These are phyloP conservation scores for Solanum virginianum DNA, from an alignment of 257 asterid genomes.

Conservation along the genomic window DNA sequence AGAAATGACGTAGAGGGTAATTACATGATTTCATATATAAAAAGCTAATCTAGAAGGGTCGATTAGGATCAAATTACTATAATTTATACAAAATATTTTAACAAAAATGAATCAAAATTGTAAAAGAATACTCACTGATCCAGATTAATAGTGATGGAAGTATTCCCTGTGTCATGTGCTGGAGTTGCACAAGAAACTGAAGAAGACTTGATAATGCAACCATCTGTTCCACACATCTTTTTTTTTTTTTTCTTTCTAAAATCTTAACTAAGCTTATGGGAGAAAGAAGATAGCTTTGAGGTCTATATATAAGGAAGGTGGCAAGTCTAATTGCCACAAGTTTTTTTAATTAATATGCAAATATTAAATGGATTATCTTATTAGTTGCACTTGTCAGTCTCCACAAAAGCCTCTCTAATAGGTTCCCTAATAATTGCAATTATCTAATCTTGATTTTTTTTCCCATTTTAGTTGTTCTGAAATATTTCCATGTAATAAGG, in stretches of 20 bases:
- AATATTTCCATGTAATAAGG: no score
- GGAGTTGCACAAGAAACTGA: background rate
- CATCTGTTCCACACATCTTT: slow-evolving; percentile 34
- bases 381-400: background rate
- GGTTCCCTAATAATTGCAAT: background rate
- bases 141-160: slow-evolving; percentile 23
- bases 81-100: background rate
- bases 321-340: background rate
- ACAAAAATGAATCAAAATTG: background rate
- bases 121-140: slow-evolving; percentile 44
- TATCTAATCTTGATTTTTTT: background rate
- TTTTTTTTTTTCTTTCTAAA: background rate
- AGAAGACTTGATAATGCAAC: slow-evolving; percentile 8
- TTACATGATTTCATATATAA: background rate
- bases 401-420: background rate
- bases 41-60: background rate
- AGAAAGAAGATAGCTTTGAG: background rate
- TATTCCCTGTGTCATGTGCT: slow-evolving; percentile 2
- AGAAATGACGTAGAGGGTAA: no score
- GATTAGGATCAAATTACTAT: background rate
- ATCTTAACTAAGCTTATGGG: no score
- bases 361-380: background rate
- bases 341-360: background rate
- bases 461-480: background rate
- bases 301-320: background rate